A percentile compares a stretch with the other conserved stretches of the same genome.
These are phyloP conservation scores for Lotmaria passim DNA, from an alignment of 208 protist genomes.

Conservation along the genomic window DNA sequence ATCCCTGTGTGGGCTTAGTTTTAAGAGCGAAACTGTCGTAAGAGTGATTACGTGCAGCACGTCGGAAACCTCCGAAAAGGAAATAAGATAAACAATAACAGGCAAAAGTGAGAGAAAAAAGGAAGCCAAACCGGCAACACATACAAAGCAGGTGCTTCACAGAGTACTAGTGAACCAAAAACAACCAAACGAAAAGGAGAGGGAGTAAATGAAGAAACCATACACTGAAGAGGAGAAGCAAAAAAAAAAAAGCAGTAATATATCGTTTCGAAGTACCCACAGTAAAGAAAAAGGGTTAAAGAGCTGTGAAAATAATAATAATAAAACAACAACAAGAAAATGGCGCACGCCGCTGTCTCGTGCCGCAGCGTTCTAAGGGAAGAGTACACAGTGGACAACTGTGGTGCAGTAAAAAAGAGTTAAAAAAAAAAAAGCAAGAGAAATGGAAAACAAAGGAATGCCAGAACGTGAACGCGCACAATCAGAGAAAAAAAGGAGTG, in stretches of 20 bases:
- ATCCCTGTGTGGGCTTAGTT: no score
- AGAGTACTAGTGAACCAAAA: no score
- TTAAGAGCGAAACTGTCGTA: no score
- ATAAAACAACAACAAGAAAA: background rate
- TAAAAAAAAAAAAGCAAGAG: background rate
- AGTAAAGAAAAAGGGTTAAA: background rate
- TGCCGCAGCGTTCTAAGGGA: background rate
- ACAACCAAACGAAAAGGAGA: no score
- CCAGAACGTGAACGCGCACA: background rate
- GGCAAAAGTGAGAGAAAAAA: no score
- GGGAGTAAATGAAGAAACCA: no score
- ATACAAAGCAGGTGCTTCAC: no score
- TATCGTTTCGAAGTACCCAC: background rate
- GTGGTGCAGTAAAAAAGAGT: no score
- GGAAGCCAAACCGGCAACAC: no score
- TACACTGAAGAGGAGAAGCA: background rate
- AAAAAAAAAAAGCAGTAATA: constrained; percentile 7
- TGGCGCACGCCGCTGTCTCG: background rate
- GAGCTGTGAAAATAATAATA: background rate
- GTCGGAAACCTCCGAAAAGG: no score
- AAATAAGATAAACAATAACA: no score
- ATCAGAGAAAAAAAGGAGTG: constrained; percentile 1
- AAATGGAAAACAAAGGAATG: background rate
- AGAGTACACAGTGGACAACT: background rate
- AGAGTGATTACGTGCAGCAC: no score